Base-by-base conservation (phyloP, 257 asterid genomes). In the Nicotiana paniculata region DNA sequence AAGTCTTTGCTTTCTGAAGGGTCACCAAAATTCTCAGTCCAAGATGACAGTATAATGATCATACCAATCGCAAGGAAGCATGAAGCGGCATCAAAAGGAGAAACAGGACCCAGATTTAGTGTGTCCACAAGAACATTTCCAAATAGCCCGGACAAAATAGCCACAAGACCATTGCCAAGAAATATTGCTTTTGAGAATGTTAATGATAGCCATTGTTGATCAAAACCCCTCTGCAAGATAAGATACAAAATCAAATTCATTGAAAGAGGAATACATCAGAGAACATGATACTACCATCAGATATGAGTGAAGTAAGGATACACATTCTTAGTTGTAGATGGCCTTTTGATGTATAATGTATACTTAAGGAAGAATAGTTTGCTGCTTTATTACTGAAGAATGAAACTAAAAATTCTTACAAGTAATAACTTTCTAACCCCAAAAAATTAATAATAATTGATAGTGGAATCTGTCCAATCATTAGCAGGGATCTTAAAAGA, bases 111-210 rank as follows among this genome's bases (percentile, higher is more conserved):
- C 81, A 95, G 91, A 84, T 87, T 91, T 77, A 95, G 81, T 67
- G 97, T 76, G 83, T 93, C 99, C 81, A 95, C 99, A 30, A 95
- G 90, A 33, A 90, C 77, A 87, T 95, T 95, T 74, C 99, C 99
- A 59, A 93, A 93, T 83, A 95, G 84, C 53, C 99, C 99, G 79
- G 99, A 15, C 72, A 95, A 48, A 84, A 95, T 95, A 39, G 99
- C 99, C 85, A 95, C 93, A 82, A 95, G 97, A 81, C 99, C 99
- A 86, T 95, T 95, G 58, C 99, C 99, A 43, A 95, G 96, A 88
- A 95, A 95, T 86, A 94, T 91, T 83, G 99, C 99, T 90, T 95
- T 95, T 30, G 99, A 92, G 91, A 95, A 95, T 85, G 98, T 95
- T 63, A 93, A 18, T 30, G 99, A 95, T 85, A 95, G 97, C 99